Base-by-base conservation (phyloP, 225 moss, liverwort and hornwort genomes). In the Antitrichia curtipendula region DNA sequence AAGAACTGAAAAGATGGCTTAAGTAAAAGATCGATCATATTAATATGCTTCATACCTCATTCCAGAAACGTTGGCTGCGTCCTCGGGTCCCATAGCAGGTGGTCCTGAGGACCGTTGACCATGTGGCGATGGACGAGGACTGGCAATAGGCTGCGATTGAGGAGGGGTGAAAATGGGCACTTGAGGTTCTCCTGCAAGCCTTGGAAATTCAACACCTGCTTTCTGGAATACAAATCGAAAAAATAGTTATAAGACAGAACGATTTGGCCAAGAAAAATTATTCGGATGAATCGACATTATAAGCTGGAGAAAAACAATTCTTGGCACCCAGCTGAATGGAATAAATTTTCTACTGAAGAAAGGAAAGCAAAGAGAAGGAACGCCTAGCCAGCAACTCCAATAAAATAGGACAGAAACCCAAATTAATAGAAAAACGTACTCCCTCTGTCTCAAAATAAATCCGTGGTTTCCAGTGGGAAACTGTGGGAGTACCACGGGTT, bases 151-250 rank as follows among this genome's bases (percentile, higher is more conserved):
- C 85, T 95, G 95, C n/a, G 93, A 92, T 86, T 96, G 97, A 86
- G 98, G 97, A 49, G 96, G 98, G 54, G 97, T 98, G 72, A 98
- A 97, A 63, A 97, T 97, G 65, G 98, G 98, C 69, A 95, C 96
- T 60, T 94, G 87, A 63, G 90, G 88, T 76, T 89, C 92, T 84
- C 89, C 89, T 59, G 34, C 90, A 65, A 91, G 78, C 78, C 78
- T 87, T 84, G 91, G 92, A 78, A 89, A 93, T 74, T 93, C 90
- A 58, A 93, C 90, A 78, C 92, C 93, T 90, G 88, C 80, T 92
- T 89, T 93, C 92, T 93, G 89, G 58, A 63, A 88, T 65, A 88
- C 64, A 78, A 47, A 59, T 65, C 52, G 57, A 56, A 86, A 38
- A 78, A 27, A 61, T 34, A 28, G 78, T 84, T 66, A 60, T 47